Evolutionary conservation across 2,329 filamentous ascomycete species (phyloP), one percentile per base, ranked within the genome.

Genomic region (Nothophaeocryptopus gaeumannii): DNA sequence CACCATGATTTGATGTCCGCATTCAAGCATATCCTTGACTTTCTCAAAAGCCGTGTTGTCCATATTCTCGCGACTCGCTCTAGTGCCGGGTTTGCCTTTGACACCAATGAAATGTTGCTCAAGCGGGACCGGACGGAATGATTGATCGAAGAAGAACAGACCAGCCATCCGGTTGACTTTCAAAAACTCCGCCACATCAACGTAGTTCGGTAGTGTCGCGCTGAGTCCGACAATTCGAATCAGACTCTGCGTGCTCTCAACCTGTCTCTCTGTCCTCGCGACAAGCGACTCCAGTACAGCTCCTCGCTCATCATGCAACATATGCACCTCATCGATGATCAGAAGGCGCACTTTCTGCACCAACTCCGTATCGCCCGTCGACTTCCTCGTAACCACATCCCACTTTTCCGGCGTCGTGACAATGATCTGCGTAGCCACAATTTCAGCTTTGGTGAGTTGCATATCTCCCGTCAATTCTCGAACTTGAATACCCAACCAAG

Each of bases 401-500:
- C 95, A 99, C 72, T 99, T 99, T 72, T 99, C 93, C 32, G 93
- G 93, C 0, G 93, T 99, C 0, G 95, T 99, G 42, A 99, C 93
- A 53, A 99, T 96, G 60, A 99, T 93, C 67, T 99, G 93, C 0
- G 93, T 99, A 56, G 91, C 85, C 12, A 96, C 80, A 54, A 99
- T 96, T 70, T 99, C 95, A 2, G 89, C 81, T 70, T 99, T 99
- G 41, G 92, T 96, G 49, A 99, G 79, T 66, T 99, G 93, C 93
- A 99, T 99, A 68, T 99, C 93, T 64, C 93, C 93, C 40, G 93
- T 99, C 68, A 95, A 84, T 71, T 99, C 93, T 54, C 93, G 86
- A 58, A 89, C 92, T 67, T 89, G 84, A 62, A 99, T 83, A 7
- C 91, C 92, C 5, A 99, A 80, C 95, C 95, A 99, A 2, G 89